Base-by-base conservation (phyloP, 2,329 filamentous ascomycete genomes). In the Aspergillus tamarii region DNA sequence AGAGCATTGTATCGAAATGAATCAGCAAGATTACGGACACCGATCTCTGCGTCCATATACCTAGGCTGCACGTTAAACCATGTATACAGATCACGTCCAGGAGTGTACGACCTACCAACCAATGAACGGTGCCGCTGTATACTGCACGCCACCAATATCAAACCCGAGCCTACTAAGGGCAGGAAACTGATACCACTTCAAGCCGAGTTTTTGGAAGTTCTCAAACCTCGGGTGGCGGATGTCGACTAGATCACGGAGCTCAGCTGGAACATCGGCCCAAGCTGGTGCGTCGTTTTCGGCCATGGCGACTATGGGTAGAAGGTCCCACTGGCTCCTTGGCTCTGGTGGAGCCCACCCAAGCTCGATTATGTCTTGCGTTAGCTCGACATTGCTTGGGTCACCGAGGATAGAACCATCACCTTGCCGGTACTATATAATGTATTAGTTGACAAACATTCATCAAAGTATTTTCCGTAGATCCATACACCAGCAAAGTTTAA, bases 1-100 rank as follows among this genome's bases (percentile, higher is more conserved):
- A 60, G 23, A 34, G n/a, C 8, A 41, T 60, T 52, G 11, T 43
- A 60, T 4, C 58, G 58, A 54, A 60, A 60, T 16, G 48, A 30
- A 23, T 60, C 58, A 3, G 48, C 48, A 7, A 60, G 58, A 32
- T 60, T 60, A 2, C 58, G 48, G 8, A 60, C 58, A 9, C 58
- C 58, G 21, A 60, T 60, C 36, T 60, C 58, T 12, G 58, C 58
- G n/a, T 60, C 58, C 58, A 60, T 60, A 46, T 60, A 60, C 58
- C 58, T 60, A 26, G 7, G 11, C 19, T 9, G 10, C n/a, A 26
- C 23, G 48, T 60, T 41, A 60, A 32, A 28, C 4, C 1, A 54
- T 53, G 3, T 3, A 41, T 7, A 10, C 36, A 3, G 1, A 41
- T 11, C 7, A 43, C 19, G 36, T 11, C 19, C 4, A 21, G 4